Percentiles rank a stretch among this genome's conserved stretches.
phyloP scores from a whole-genome alignment of 2,329 filamentous ascomycete species.

The Fusarium secorum region DNA sequence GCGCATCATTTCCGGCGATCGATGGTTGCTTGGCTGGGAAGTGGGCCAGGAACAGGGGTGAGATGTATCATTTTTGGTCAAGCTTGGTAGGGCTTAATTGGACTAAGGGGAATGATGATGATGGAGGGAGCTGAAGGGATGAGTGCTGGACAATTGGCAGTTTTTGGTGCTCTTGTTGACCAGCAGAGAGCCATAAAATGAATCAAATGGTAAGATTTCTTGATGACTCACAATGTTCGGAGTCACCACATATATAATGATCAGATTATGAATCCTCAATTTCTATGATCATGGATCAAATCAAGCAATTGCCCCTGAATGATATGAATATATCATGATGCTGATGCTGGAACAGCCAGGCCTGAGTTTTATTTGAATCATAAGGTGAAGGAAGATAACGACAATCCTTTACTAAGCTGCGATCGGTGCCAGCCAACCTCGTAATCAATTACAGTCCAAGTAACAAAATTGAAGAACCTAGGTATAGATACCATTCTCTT shows the following conservation, averaged over 20 bases:
- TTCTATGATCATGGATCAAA: accelerated
- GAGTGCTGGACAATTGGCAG: not conserved
- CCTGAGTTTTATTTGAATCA: not conserved
- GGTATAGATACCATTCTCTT: accelerated
- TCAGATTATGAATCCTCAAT: no score
- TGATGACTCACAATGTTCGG: not conserved
- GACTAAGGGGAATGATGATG: not conserved
- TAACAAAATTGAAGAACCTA: accelerated
- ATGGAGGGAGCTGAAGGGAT: not conserved
- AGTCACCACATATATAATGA: not conserved
- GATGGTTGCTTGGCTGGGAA: not conserved
- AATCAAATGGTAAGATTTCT: not conserved
- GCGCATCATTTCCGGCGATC: slow-evolving; percentile 28
- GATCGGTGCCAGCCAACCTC: not conserved
- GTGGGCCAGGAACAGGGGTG: slow-evolving; percentile 16
- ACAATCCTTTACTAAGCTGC: not conserved
- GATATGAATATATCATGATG: not conserved
- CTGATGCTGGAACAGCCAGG: not conserved
- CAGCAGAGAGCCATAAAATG: not conserved
- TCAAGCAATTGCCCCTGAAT: no score
- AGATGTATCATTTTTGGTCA: not conserved
- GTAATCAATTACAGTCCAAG: not conserved
- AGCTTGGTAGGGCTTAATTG: not conserved
- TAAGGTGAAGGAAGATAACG: not conserved
- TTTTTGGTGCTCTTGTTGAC: not conserved